Evolutionary conservation across 306 rosid genomes (phyloP).

Genomic region (Trifolium pratense): DNA sequence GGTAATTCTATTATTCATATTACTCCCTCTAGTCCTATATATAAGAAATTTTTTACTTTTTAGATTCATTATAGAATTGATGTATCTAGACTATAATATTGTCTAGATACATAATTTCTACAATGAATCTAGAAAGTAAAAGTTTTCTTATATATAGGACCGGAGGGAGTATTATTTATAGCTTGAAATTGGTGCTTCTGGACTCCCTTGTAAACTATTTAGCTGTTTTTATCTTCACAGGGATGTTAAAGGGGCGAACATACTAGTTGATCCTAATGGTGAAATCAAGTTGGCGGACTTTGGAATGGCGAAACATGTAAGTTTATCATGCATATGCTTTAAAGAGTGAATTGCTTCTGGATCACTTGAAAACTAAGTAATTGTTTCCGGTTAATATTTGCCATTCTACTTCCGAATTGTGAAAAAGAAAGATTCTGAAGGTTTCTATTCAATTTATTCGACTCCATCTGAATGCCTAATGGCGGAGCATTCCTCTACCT

Average conservation of each 20-base stretch:
- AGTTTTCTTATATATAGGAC: no score
- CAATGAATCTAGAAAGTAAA: no score
- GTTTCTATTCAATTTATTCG: no score
- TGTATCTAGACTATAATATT: no score
- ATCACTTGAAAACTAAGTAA: slow-evolving; percentile 16
- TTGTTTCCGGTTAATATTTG: slow-evolving; percentile 14
- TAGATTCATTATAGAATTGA: no score
- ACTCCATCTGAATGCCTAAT: slow-evolving; percentile 37
- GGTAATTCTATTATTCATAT: slow-evolving; percentile 53
- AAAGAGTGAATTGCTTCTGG: slow-evolving; percentile 38
- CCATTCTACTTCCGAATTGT: slow-evolving; percentile 9
- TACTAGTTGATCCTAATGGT: slow-evolving; percentile 94
- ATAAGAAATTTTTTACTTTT: no score
- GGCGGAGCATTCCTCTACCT: slow-evolving; percentile 2
- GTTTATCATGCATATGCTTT: slow-evolving; percentile 26
- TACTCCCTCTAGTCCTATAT: no score
- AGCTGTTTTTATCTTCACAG: slow-evolving; percentile 53
- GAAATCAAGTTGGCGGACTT: slow-evolving; percentile 96
- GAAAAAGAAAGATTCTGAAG: no score
- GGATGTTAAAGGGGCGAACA: slow-evolving; percentile 99
- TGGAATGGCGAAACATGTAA: slow-evolving; percentile 98
- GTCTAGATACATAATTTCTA: no score
- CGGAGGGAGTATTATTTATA: no score
- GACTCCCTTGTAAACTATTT: slow-evolving; percentile 16
- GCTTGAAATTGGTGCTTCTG: slow-evolving; percentile 8